Evolutionary conservation across 306 rosid genomes (phyloP), one percentile per base, ranked within the genome.

Genomic region (Malus orientalis): DNA sequence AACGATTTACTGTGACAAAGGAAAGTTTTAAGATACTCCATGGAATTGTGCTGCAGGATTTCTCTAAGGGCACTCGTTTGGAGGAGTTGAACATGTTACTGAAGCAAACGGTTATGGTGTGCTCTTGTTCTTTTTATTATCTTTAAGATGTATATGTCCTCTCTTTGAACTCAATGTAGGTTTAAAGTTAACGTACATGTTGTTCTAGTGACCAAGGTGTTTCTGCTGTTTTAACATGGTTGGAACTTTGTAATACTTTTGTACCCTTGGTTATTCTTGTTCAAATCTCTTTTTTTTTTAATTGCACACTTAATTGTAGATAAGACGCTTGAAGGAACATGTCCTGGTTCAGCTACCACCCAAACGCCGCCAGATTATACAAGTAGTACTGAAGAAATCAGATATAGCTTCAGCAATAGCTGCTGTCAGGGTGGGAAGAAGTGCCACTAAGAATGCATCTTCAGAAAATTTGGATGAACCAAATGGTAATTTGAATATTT

Each of bases 1-100:
- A 38, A 54, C 73, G 32, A 67, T 67, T 83, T 76, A 36, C 57
- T 64, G 59, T 80, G 63, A 23, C 23, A 19, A 33, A 68, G 73
- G 22, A 70, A 76, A 79, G 58, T 40, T 75, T 68, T 73, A 27
- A 62, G 60, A 76, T 36, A 75, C 45, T 22, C 49, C 55, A 70
- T 82, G 84, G 47, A 20, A 67, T 67, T 84, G 81, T 86, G 77
- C 69, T 86, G 90, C 91, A 93, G 98, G 96, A 94, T 84, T 91
- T 86, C 80, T 89, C 98, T 7, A 91, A 83, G 86, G 98, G 98
- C 36, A 83, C 85, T 84, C 97, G 98, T 81, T 83, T 94, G 87
- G 93, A 86, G 82, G 98, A 94, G 91, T 90, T 94, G 91, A 92
- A 94, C 12, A 96, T 94, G 83, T 81, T 94, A 74, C 95, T 92